Evolutionary conservation across 2,329 filamentous ascomycete species (phyloP).

Genomic region (Ceratocystis cacaofunesta): DNA sequence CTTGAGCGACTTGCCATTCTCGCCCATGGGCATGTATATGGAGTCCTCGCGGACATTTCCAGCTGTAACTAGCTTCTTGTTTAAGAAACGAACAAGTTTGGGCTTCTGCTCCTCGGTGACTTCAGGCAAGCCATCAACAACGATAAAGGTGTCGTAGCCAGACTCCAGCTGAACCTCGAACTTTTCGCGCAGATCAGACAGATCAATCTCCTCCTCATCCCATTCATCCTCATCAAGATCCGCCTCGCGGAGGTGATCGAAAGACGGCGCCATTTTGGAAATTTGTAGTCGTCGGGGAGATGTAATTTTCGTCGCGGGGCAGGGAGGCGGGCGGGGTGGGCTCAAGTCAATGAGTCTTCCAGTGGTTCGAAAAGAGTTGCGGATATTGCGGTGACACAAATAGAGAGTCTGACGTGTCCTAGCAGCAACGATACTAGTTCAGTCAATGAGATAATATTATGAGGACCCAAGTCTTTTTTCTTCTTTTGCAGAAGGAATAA

Average conservation of each 20-base stretch:
- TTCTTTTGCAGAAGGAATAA: not conserved
- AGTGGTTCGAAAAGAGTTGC: constrained; percentile 6
- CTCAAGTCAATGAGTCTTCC: constrained; percentile 6
- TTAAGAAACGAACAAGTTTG: constrained; percentile 89
- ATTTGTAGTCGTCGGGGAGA: constrained; percentile 11
- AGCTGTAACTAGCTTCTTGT: constrained; percentile 79
- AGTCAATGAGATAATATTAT: not conserved
- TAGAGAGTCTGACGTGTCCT: not conserved
- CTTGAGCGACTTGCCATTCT: constrained; percentile 75
- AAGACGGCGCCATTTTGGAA: constrained; percentile 77
- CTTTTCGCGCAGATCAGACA: constrained; percentile 84
- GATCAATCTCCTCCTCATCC: constrained; percentile 87
- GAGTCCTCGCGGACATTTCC: constrained; percentile 75
- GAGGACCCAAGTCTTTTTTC: not conserved
- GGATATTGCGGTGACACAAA: not conserved
- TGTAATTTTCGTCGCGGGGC: constrained; percentile 11
- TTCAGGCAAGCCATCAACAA: constrained; percentile 82
- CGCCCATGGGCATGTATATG: constrained; percentile 86
- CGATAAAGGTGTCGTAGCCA: constrained; percentile 90
- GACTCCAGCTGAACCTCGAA: constrained; percentile 94
- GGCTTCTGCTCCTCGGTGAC: constrained; percentile 83
- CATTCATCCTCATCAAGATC: constrained; percentile 74
- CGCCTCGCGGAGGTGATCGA: constrained; percentile 81
- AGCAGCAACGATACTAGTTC: too few relatives aligned
- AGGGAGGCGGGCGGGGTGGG: constrained; percentile 14